Evolutionary conservation across 345 rosid genomes (phyloP), one percentile per base, ranked within the genome.

Genomic region (Ailanthus altissimus): DNA sequence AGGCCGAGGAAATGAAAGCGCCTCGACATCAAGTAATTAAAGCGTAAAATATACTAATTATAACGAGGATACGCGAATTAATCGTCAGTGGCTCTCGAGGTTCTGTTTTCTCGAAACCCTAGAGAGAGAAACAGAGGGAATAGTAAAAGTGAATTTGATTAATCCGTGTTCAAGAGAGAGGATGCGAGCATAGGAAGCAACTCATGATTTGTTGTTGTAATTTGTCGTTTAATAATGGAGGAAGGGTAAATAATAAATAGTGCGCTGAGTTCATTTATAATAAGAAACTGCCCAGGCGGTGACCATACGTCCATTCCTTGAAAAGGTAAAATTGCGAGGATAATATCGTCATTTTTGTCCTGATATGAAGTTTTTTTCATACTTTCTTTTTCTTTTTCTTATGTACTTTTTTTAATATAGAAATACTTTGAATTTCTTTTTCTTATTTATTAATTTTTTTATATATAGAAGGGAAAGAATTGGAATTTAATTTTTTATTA

Each of bases 61-160:
- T 16, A 38, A 36, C 47, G 15, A 56, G 8, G n/a, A 7, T 36
- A 18, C 18, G 18, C 67, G 43, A 40, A 38, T 63, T 63, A 14
- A 61, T 28, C 43, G 45, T 16, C 20, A 62, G 10, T 62, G 67
- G 15, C 38, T 32, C 38, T 32, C 38, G 38, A 32, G 38, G 1
- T 16, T 18, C 46, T 38, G 18, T 23, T 38, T 13, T 63, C 32
- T 53, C 75, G 81, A 77, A 77, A 77, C 81, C 76, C 78, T 81
- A 68, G 78, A 77, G 74, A 46, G 67, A 74, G 64, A 49, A 50
- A n/a, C 63, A 20, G 71, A 38, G 23, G 43, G 9, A 1, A 46
- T 14, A 28, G 32, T 54, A 20, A 20, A 74, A 59, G 8, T 50
- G 51, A 23, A 67, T 60, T 32, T 42, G 53, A 21, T 28, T 26